phyloP scores from a whole-genome alignment of 352 stramenopile genomes.

The Elongisporangium undulatum region DNA sequence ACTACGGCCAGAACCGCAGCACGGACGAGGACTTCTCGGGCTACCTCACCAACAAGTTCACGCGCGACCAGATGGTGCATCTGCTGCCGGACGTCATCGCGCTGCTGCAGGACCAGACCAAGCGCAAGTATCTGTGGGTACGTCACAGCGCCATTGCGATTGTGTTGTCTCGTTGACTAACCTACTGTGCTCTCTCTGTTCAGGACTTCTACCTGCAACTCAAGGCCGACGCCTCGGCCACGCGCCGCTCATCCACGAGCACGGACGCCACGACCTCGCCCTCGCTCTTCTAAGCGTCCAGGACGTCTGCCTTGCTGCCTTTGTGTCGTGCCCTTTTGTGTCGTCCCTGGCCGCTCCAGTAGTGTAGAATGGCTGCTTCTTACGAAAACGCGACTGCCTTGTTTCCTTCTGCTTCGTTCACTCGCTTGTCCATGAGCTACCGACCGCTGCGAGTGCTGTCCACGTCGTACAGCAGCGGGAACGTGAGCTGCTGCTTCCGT shows the following conservation, averaged over 20 bases:
- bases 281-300: constrained; percentile 57
- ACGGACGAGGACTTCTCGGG: constrained; percentile 62
- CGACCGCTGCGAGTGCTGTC: too few species aligned
- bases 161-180: constrained; percentile 9
- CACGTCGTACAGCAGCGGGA: too few species aligned
- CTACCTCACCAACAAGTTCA: constrained; percentile 72
- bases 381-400: too few species aligned
- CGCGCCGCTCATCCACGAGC: constrained; percentile 12
- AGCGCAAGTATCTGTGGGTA: constrained; percentile 84
- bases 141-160: constrained; percentile 9
- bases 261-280: constrained; percentile 33
- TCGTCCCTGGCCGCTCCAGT: too few species aligned
- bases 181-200: background rate
- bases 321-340: too few species aligned
- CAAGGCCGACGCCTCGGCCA: constrained; percentile 40
- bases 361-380: too few species aligned
- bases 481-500: too few species aligned
- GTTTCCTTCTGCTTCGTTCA: too few species aligned
- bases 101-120: constrained; percentile 76
- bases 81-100: constrained; percentile 81
- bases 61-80: constrained; percentile 61
- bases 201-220: constrained; percentile 76
- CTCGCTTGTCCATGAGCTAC: too few species aligned
- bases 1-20: constrained; percentile 81
- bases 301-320: too few species aligned